Percentiles rank a stretch among this genome's conserved stretches.
phyloP scores from a whole-genome alignment of 306 rosid species.

The Begonia loranthoides region DNA sequence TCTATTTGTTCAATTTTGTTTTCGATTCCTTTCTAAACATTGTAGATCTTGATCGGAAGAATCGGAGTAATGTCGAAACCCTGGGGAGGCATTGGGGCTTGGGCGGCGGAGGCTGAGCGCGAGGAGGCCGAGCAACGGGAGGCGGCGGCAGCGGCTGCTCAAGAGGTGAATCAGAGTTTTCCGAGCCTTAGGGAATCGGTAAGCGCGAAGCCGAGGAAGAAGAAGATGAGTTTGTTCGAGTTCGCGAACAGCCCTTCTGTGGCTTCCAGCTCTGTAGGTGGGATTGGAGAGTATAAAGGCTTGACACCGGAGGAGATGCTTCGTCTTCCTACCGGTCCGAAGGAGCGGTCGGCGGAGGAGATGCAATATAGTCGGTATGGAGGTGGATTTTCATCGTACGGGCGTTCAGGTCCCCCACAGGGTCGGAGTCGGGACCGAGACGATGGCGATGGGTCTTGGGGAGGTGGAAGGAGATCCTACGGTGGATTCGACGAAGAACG shows the following conservation, averaged over 20 bases:
- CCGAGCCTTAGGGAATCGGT: conserved; percentile 78
- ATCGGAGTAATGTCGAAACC: conserved; percentile 49
- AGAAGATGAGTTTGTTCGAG: conserved; percentile 38
- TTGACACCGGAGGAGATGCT: conserved; percentile 68
- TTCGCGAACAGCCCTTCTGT: conserved; percentile 7
- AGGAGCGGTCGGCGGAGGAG: conserved; percentile 67
- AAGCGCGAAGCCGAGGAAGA: conserved; percentile 62
- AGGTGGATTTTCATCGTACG: conserved; percentile 60
- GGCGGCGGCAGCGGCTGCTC: conserved; percentile 26
- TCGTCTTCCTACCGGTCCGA: conserved; percentile 81
- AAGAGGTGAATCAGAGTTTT: conserved; percentile 35
- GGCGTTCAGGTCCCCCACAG: conserved; percentile 20
- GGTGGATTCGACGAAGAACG: conserved; percentile 92
- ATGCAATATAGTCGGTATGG: conserved; percentile 49
- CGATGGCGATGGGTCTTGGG: conserved; percentile 69
- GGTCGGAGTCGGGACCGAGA: conserved; percentile 53
- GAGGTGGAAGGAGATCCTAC: conserved; percentile 55
- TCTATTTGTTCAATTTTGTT: not conserved
- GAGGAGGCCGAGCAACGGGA: conserved; percentile 81
- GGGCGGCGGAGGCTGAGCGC: conserved; percentile 95
- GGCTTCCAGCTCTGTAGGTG: conserved; percentile 4
- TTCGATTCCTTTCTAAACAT: conserved; percentile 1
- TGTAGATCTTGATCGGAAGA: conserved; percentile 28
- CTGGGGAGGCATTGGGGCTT: conserved; percentile 80
- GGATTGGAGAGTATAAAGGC: conserved; percentile 10